Evolutionary conservation across 2,329 filamentous ascomycete genomes (phyloP).

Genomic region (Neurospora crassa): DNA sequence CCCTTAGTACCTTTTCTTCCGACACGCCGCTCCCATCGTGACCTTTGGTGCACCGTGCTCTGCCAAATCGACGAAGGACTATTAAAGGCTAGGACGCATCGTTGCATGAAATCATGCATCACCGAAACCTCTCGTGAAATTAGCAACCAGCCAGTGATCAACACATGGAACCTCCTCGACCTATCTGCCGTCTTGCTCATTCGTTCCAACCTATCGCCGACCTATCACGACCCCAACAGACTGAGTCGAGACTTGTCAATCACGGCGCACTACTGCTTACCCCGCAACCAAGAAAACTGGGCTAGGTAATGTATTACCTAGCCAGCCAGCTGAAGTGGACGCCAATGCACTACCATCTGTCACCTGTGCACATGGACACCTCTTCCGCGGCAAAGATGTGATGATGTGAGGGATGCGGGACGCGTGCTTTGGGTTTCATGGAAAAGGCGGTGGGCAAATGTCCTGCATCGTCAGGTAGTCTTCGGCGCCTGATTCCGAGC

Average conservation of each 20-base stretch:
- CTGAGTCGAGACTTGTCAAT: not conserved
- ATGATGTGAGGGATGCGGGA: not conserved
- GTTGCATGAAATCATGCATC: not conserved
- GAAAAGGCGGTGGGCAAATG: not conserved
- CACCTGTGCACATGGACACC: not conserved
- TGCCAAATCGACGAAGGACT: not conserved
- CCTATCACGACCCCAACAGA: not conserved
- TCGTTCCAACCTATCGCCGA: not conserved
- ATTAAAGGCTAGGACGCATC: not conserved
- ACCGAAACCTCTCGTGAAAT: not conserved
- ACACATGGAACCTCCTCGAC: not conserved
- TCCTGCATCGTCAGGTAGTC: not conserved
- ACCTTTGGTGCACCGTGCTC: not conserved
- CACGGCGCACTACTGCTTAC: not conserved
- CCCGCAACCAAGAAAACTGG: not conserved
- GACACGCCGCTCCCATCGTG: not conserved
- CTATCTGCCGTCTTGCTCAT: not conserved
- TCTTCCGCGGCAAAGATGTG: not conserved
- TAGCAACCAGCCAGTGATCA: not conserved
- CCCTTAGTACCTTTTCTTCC: not conserved
- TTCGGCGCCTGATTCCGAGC: not conserved
- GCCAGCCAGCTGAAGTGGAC: not conserved
- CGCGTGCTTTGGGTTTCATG: not conserved
- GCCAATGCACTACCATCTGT: not conserved
- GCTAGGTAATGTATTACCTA: not conserved